A percentile compares a stretch with the other conserved stretches of the same genome.
Evolutionary conservation across 1,284 basidiomycete species (phyloP).

Genomic region (Moniliella sp.): DNA sequence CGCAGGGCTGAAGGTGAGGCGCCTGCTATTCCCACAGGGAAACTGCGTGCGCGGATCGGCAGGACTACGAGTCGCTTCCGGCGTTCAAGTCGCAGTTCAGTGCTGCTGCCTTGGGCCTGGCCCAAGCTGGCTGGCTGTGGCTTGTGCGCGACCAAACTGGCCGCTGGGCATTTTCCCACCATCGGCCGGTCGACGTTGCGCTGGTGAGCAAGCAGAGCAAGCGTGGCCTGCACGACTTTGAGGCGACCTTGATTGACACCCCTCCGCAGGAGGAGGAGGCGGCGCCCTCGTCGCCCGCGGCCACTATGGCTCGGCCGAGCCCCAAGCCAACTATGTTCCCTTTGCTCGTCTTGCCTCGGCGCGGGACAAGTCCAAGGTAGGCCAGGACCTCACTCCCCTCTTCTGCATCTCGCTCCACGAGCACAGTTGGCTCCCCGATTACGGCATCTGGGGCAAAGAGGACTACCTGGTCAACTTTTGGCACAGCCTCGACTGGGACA

Average conservation of each 20-base stretch:
- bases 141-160: conserved; percentile 51
- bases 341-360: no score
- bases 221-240: no score
- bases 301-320: no score
- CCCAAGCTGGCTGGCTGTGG: conserved; percentile 64
- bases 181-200: conserved; percentile 44
- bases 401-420: conserved; percentile 71
- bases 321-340: no score
- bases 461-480: conserved; percentile 73
- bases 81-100: conserved; percentile 57
- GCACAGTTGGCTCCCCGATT: conserved; percentile 70
- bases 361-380: conserved; percentile 23
- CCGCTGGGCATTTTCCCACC: conserved; percentile 56
- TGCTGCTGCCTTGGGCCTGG: conserved; percentile 54
- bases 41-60: background rate
- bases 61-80: conserved; percentile 44
- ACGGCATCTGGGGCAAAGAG: conserved; percentile 83
- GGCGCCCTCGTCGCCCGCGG: no score
- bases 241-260: no score
- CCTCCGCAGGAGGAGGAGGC: no score
- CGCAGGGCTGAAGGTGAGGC: no score
- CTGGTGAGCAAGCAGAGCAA: no score
- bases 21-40: no score
- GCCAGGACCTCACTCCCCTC: conserved; percentile 50
- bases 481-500: conserved; percentile 62